Percentiles rank a stretch among this genome's conserved stretches.
Conservation (phyloP, 106 monocot species). For the Agapanthus africanus region DNA sequence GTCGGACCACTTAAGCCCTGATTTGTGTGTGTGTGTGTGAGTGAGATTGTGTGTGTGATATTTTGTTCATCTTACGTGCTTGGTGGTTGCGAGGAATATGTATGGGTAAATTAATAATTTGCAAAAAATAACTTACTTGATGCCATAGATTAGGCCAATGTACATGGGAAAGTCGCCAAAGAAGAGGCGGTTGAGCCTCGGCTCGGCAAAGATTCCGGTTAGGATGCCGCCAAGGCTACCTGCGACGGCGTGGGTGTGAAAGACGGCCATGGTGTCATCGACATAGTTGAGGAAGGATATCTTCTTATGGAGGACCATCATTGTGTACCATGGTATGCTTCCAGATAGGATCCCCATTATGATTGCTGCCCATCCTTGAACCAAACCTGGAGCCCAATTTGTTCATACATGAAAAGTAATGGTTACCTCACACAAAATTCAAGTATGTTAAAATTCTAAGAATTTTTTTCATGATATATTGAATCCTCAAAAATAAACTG, state of each 20-base stretch:
- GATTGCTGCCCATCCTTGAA: conserved; percentile 13
- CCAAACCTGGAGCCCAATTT: conserved; percentile 4
- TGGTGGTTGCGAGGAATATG: no score
- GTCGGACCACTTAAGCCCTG: no score
- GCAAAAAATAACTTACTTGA: no score
- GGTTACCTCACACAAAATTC: no score
- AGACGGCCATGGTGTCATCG: conserved; percentile 19
- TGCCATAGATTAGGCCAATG: conserved; percentile 10
- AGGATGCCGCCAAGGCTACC: conserved; percentile 16
- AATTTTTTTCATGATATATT: neutral
- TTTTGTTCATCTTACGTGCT: no score
- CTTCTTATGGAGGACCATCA: conserved; percentile 24
- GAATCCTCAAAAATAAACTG: no score
- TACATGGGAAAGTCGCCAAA: neutral
- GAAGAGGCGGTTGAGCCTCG: conserved; percentile 11
- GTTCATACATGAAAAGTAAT: neutral
- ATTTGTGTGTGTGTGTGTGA: no score
- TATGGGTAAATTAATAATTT: no score
- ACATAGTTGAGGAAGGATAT: conserved; percentile 11
- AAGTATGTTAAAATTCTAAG: neutral
- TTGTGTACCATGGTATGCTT: conserved; percentile 21
- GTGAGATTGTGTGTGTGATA: no score
- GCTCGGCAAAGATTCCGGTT: conserved; percentile 11
- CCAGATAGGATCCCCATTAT: conserved; percentile 16
- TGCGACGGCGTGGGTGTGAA: conserved; percentile 21